phyloP scores from a whole-genome alignment of 192 early-diverging fungal genomes.

The Gaertneriomyces semiglobifer region DNA sequence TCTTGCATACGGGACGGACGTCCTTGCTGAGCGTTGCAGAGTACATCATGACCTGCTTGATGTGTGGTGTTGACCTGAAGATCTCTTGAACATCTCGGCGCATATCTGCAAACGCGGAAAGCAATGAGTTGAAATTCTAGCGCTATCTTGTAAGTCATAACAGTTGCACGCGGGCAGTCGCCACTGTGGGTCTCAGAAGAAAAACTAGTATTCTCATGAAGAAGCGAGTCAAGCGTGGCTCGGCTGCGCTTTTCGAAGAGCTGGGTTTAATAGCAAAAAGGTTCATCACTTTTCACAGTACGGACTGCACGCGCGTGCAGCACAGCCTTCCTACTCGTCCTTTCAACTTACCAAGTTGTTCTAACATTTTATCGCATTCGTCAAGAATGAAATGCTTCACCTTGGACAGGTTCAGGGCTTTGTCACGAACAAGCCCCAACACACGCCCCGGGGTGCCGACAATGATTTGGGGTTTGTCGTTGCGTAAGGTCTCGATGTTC shows the following conservation, averaged over 20 bases:
- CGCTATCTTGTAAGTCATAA: no score
- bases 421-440: slow-evolving; percentile 79
- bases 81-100: slow-evolving; percentile 95
- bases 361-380: slow-evolving; percentile 98
- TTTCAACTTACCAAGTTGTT: slow-evolving; percentile 73
- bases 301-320: neutral
- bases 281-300: slow-evolving; percentile 21
- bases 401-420: slow-evolving; percentile 70
- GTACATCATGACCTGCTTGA: slow-evolving; percentile 99
- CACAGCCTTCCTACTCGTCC: neutral
- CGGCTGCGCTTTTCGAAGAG: slow-evolving; percentile 56
- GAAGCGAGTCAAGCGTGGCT: slow-evolving; percentile 4
- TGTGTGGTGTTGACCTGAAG: slow-evolving; percentile 88
- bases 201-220: neutral
- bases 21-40: slow-evolving; percentile 93
- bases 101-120: slow-evolving; percentile 70
- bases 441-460: slow-evolving; percentile 98
- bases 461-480: slow-evolving; percentile 90
- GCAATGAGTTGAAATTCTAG: no score
- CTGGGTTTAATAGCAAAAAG: slow-evolving; percentile 71
- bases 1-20: slow-evolving; percentile 88
- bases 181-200: no score
- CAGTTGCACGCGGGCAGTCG: no score
- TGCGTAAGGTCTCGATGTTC: slow-evolving; percentile 82
- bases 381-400: slow-evolving; percentile 98